Evolutionary conservation across 257 asterid species (phyloP).

Genomic region (Ocimum tenuiflorum): DNA sequence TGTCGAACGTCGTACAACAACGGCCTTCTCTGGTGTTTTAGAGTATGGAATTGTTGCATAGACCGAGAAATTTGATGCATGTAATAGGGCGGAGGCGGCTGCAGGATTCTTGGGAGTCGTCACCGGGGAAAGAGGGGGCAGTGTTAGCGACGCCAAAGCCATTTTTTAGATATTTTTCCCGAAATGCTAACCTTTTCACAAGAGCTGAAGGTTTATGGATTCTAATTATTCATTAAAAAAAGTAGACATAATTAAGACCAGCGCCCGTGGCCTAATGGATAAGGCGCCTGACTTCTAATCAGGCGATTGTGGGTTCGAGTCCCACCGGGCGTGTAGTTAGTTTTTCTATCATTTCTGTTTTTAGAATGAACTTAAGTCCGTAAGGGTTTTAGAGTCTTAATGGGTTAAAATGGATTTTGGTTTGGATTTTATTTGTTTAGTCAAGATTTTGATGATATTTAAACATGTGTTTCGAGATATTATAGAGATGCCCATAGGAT

Average conservation of each 20-base stretch:
- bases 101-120: slow-evolving; percentile 18
- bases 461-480: neutral
- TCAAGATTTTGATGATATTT: neutral
- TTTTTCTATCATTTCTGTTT: neutral
- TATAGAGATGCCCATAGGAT: neutral
- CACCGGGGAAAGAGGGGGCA: slow-evolving; percentile 15
- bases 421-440: neutral
- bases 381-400: neutral
- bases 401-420: neutral
- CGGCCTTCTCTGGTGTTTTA: slow-evolving; percentile 28
- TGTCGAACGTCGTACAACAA: slow-evolving; percentile 31
- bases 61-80: slow-evolving; percentile 9
- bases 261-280: slow-evolving; percentile 99
- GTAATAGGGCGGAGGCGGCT: slow-evolving; percentile 12
- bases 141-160: slow-evolving; percentile 12
- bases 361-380: neutral
- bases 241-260: neutral
- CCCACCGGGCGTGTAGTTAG: slow-evolving; percentile 87
- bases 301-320: slow-evolving; percentile 99
- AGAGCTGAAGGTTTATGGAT: too few relatives aligned
- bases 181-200: too few relatives aligned
- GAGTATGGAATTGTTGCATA: slow-evolving; percentile 10
- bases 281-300: slow-evolving; percentile 99
- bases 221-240: too few relatives aligned
- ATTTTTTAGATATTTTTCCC: neutral